Evolutionary conservation across 2,329 filamentous ascomycete genomes (phyloP).

Genomic region (Kalmusia sp.): DNA sequence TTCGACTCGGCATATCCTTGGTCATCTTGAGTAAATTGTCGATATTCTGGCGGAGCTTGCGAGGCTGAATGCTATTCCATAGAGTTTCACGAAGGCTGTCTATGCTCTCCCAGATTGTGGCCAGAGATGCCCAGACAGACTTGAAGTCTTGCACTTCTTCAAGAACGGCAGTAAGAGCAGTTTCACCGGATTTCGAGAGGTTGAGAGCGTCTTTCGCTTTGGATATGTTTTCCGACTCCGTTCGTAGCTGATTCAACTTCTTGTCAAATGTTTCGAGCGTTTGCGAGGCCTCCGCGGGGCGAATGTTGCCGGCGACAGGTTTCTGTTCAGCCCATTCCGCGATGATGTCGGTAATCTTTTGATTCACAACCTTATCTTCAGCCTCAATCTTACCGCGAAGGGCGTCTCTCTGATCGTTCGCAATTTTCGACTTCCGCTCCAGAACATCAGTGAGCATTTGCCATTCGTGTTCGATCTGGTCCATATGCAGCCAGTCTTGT

Average conservation of each 20-base stretch:
- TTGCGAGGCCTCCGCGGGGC: constrained; percentile 84
- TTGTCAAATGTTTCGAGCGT: constrained; percentile 83
- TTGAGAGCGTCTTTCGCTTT: constrained; percentile 97
- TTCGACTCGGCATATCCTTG: constrained; percentile 98
- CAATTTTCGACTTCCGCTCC: constrained; percentile 89
- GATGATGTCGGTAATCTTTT: constrained; percentile 86
- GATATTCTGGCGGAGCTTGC: constrained; percentile 88
- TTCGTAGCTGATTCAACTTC: constrained; percentile 83
- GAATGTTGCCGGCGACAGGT: constrained; percentile 92
- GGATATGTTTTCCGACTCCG: constrained; percentile 90
- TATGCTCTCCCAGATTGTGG: constrained; percentile 94
- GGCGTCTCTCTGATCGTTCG: constrained; percentile 94
- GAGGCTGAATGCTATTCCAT: constrained; percentile 94
- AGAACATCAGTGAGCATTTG: constrained; percentile 90
- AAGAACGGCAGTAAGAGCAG: constrained; percentile 81
- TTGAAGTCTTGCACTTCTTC: constrained; percentile 99
- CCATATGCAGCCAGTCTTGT: constrained; percentile 91
- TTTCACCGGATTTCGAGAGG: constrained; percentile 79
- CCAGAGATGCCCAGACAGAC: constrained; percentile 95
- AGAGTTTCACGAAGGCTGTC: constrained; percentile 91
- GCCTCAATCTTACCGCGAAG: constrained; percentile 92
- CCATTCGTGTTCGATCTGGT: constrained; percentile 97
- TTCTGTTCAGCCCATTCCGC: constrained; percentile 95
- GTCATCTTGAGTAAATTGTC: constrained; percentile 96
- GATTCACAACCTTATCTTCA: constrained; percentile 88